These are phyloP conservation scores for Boletus eberwhitei DNA, from an alignment of 768 basidiomycete species.

Conservation along the genomic window DNA sequence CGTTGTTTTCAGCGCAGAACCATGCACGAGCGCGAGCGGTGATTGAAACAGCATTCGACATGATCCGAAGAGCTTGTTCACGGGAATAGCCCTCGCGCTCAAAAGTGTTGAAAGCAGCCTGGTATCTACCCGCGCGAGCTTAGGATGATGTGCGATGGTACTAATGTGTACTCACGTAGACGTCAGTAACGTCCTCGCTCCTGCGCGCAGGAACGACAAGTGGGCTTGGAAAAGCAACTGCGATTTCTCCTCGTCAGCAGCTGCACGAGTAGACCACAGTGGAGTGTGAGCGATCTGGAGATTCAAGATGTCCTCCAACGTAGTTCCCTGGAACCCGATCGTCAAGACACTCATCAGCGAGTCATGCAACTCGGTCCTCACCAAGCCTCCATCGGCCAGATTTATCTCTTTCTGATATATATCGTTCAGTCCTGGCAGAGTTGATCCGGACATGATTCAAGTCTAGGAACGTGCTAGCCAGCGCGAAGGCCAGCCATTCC, in stretches of 20 bases:
- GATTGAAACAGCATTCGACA: slow-evolving; percentile 51
- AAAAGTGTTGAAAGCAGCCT: slow-evolving; percentile 57
- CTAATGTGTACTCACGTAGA: slow-evolving; percentile 48
- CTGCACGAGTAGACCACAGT: slow-evolving; percentile 70
- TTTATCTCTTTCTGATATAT: slow-evolving; percentile 17
- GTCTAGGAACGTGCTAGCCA: background rate
- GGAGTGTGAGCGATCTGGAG: slow-evolving; percentile 49
- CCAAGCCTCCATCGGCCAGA: slow-evolving; percentile 32
- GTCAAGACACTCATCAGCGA: background rate
- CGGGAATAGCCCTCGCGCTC: slow-evolving; percentile 45
- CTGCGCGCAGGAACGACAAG: slow-evolving; percentile 58
- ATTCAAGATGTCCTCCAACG: slow-evolving; percentile 50
- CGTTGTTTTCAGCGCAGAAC: slow-evolving; percentile 29
- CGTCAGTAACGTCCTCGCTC: slow-evolving; percentile 64
- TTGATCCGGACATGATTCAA: background rate
- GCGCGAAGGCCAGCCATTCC: background rate
- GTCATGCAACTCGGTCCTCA: slow-evolving; percentile 16
- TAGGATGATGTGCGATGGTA: background rate
- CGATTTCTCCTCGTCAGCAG: slow-evolving; percentile 48
- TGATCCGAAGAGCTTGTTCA: slow-evolving; percentile 42
- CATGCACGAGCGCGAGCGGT: slow-evolving; percentile 45
- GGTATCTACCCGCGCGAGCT: slow-evolving; percentile 47
- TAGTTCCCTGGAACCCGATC: slow-evolving; percentile 50
- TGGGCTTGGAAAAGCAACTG: slow-evolving; percentile 52
- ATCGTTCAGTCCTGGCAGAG: background rate